A percentile compares a stretch with the other conserved stretches of the same genome.
phyloP scores from a whole-genome alignment of 1,284 basidiomycete genomes.

The Cryptococcus sp. region DNA sequence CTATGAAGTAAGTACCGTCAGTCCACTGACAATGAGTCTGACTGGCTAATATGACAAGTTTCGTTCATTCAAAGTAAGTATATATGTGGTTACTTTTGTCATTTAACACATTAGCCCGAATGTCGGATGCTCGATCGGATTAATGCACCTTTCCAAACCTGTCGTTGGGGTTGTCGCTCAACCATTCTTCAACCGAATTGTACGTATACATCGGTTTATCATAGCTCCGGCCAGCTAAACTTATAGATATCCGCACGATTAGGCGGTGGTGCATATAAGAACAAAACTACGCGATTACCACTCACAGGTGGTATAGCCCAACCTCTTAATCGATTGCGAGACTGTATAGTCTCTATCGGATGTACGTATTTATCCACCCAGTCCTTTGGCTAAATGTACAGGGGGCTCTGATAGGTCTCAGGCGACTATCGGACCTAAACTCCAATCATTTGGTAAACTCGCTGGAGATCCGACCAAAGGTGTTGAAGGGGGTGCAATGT shows the following conservation, averaged over 20 bases:
- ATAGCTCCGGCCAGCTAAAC: background rate
- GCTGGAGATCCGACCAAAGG: conserved; percentile 66
- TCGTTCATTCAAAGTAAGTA: conserved; percentile 41
- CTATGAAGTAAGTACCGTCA: conserved; percentile 33
- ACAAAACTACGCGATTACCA: conserved; percentile 56
- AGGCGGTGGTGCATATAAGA: conserved; percentile 75
- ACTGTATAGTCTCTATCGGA: conserved; percentile 80
- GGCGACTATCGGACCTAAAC: conserved; percentile 61
- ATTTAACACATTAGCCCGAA: conserved; percentile 23
- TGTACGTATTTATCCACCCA: conserved; percentile 44
- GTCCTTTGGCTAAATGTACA: conserved; percentile 1
- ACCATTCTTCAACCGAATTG: conserved; percentile 78
- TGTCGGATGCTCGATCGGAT: conserved; percentile 64
- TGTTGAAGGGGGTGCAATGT: conserved; percentile 76
- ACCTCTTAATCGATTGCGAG: conserved; percentile 65
- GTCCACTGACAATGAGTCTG: background rate
- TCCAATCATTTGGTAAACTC: conserved; percentile 64
- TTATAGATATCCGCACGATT: conserved; percentile 68
- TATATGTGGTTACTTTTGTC: background rate
- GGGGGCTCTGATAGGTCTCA: conserved; percentile 77
- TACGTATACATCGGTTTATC: conserved; percentile 25
- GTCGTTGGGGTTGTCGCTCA: conserved; percentile 85
- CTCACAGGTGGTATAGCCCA: conserved; percentile 71
- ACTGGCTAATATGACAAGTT: conserved; percentile 25
- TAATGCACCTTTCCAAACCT: conserved; percentile 73